These are phyloP conservation scores for Amniculicola lignicola DNA, from an alignment of 495 filamentous ascomycete species.

Conservation along the genomic window DNA sequence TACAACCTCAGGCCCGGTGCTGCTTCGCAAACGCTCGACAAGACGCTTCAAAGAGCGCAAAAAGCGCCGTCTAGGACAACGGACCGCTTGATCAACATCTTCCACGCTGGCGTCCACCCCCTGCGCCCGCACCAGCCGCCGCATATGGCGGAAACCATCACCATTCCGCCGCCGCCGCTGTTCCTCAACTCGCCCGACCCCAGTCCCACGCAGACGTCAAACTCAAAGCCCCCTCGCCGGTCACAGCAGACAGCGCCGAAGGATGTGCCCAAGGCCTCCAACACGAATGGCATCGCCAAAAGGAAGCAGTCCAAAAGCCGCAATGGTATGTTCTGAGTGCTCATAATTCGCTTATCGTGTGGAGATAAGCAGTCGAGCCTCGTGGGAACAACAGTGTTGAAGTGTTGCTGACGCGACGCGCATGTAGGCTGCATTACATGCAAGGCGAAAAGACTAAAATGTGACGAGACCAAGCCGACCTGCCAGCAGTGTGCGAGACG, in stretches of 20 bases:
- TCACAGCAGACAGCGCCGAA: conserved; percentile 37
- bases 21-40: background rate
- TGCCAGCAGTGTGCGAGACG: conserved; percentile 72
- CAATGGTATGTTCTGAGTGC: conserved; percentile 58
- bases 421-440: conserved; percentile 71
- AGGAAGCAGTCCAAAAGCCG: conserved; percentile 81
- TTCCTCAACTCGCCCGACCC: conserved; percentile 48
- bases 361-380: conserved; percentile 39
- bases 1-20: conserved; percentile 15
- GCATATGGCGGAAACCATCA: conserved; percentile 54
- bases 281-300: conserved; percentile 46
- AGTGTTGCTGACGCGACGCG: background rate
- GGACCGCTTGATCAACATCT: background rate
- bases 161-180: conserved; percentile 61
- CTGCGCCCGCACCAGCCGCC: conserved; percentile 2
- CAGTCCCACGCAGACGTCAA: conserved; percentile 3
- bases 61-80: background rate
- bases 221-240: conserved; percentile 30
- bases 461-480: conserved; percentile 73
- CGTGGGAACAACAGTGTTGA: too few relatives aligned
- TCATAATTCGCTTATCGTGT: conserved; percentile 13
- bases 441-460: conserved; percentile 78
- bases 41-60: background rate
- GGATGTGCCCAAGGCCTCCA: conserved; percentile 13
- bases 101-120: conserved; percentile 1